Base-by-base conservation (phyloP, 225 moss, liverwort and hornwort species). In the Thuidium tamariscinum region DNA sequence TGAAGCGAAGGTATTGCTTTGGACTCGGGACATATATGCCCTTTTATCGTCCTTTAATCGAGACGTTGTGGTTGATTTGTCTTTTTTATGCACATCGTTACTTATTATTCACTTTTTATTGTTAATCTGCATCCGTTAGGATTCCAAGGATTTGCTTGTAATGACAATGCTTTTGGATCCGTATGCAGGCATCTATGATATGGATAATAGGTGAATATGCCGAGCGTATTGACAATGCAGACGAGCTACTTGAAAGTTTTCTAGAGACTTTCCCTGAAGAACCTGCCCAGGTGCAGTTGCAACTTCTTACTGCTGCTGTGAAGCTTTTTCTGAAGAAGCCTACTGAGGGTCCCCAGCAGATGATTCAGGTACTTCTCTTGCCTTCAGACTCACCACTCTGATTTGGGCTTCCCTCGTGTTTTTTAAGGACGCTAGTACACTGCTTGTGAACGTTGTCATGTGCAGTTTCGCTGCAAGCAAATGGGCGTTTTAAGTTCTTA, bases 161-260 rank as follows among this genome's bases (percentile, higher is more conserved):
- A 54, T 74, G 64, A 25, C 20, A 26, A 41, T 61, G 26, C n/a
- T 80, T 60, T 80, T 70, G 82, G 56, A 57, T 85, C 22, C 56
- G 37, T 63, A 7, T 77, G 83, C 92, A 97, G 97, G 98, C 98
- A 80, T 98, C 98, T 27, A 96, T 98, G 98, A 98, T 98, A 71
- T 98, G 98, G 98, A 96, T 98, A 65, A 98, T 98, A 69, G 98
- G 98, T 64, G 98, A 98, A 88, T 98, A 98, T 92, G 98, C 98
- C 7, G 98, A 98, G 93, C 96, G 98, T 42, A 98, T 98, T 64
- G 98, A 98, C 89, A 98, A 98, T 87, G 98, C 98, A 11, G 95
- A 98, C 92, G 98, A 98, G 90, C 87, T 98, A 44, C 92, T 98
- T 67, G 98, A 98, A 84, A 96, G 95, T 87, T 98, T 98, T 64